Conservation (phyloP, 345 rosid species). For the Citrus australasica region DNA sequence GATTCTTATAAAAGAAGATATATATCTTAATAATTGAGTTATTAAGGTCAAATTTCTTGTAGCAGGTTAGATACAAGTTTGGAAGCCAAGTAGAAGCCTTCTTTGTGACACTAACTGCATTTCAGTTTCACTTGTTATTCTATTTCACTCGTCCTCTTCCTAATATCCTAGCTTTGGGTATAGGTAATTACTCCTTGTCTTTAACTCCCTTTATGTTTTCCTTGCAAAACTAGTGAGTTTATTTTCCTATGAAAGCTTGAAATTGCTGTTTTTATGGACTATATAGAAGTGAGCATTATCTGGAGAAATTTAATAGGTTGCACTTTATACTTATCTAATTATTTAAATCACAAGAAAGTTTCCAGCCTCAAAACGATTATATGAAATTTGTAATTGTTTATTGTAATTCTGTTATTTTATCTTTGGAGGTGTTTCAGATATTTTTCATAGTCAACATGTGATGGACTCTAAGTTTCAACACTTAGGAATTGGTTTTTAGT, state of each 20-base stretch:
- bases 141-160: constrained; percentile 95
- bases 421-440: too few relatives aligned
- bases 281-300: background rate
- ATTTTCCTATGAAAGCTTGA: background rate
- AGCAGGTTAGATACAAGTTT: constrained; percentile 71
- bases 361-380: background rate
- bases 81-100: constrained; percentile 93
- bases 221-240: background rate
- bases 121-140: constrained; percentile 94
- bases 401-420: background rate
- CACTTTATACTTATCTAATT: background rate
- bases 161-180: constrained; percentile 73
- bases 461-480: background rate
- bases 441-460: background rate
- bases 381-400: background rate
- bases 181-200: constrained; percentile 52
- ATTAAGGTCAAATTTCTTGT: constrained; percentile 18
- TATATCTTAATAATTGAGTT: background rate
- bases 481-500: background rate
- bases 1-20: background rate
- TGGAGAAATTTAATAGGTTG: background rate
- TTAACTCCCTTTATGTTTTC: constrained; percentile 7
- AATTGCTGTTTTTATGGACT: background rate
- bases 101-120: constrained; percentile 70
- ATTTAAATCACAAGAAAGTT: background rate